phyloP scores from a whole-genome alignment of 805 yeast species.

The Debaryomyces hansenii region DNA sequence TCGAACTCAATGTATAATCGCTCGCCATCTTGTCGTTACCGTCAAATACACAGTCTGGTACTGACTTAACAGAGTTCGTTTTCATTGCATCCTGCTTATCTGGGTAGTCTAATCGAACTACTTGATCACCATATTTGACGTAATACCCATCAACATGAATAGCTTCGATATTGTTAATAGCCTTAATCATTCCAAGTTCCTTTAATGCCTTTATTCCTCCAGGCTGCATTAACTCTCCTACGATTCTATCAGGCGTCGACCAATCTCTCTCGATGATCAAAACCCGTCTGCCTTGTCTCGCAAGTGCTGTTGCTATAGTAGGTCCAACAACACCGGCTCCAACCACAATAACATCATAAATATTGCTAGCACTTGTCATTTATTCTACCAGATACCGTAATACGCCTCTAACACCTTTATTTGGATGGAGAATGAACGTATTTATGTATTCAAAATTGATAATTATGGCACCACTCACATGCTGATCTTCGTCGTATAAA shows the following conservation, averaged over 20 bases:
- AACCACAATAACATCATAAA: constrained; percentile 80
- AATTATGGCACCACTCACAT: neutral
- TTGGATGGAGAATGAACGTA: too few species aligned
- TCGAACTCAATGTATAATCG: constrained; percentile 48
- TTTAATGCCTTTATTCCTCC: constrained; percentile 86
- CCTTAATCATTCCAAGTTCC: constrained; percentile 79
- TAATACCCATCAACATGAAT: constrained; percentile 78
- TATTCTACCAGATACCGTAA: neutral
- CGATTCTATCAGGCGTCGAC: constrained; percentile 91
- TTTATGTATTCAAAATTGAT: too few species aligned
- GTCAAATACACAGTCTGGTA: constrained; percentile 54
- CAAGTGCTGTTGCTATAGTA: constrained; percentile 83
- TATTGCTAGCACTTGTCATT: constrained; percentile 7
- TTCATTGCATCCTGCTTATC: constrained; percentile 47
- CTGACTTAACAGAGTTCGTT: constrained; percentile 45
- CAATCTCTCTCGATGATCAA: constrained; percentile 84
- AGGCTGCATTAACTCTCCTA: constrained; percentile 96
- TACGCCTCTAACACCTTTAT: too few species aligned
- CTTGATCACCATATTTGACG: constrained; percentile 61
- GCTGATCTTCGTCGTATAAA: neutral
- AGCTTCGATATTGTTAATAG: constrained; percentile 76
- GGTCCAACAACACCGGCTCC: constrained; percentile 99
- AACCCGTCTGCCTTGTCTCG: constrained; percentile 86
- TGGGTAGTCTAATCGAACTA: constrained; percentile 70
- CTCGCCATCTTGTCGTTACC: constrained; percentile 55